Evolutionary conservation across 441 rosid species (phyloP).

Genomic region (Euphorbia celastroides): DNA sequence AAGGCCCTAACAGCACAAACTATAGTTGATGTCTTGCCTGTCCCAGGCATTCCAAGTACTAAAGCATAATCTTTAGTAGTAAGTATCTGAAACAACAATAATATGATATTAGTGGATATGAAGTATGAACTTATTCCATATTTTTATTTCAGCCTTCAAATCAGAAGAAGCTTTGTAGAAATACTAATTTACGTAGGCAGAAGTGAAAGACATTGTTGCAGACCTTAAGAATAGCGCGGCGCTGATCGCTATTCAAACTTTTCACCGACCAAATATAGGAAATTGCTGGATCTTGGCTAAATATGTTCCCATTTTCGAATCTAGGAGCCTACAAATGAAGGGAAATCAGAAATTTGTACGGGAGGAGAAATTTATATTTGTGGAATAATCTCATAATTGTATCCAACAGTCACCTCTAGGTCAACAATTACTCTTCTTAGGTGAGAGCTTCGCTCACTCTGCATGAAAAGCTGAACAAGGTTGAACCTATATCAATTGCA

Average conservation of each 20-base stretch:
- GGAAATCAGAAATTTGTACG: conserved; percentile 10
- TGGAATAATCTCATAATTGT: conserved; percentile 1
- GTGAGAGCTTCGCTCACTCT: conserved; percentile 53
- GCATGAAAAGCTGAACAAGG: conserved; percentile 74
- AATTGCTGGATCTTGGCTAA: conserved; percentile 97
- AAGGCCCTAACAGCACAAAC: conserved; percentile 96
- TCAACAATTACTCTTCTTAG: conserved; percentile 86
- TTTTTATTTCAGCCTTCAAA: background rate
- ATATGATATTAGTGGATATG: conserved; percentile 16
- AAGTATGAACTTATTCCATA: background rate
- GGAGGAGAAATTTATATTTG: conserved; percentile 8
- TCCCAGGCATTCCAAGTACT: conserved; percentile 99
- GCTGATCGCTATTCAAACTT: conserved; percentile 91
- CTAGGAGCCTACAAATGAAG: conserved; percentile 66
- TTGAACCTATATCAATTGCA: conserved; percentile 62
- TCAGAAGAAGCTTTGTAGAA: background rate
- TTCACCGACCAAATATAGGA: conserved; percentile 90
- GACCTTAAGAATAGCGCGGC: conserved; percentile 96
- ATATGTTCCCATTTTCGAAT: conserved; percentile 83
- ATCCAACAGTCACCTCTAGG: conserved; percentile 61
- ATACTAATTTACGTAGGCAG: background rate
- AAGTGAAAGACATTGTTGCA: conserved; percentile 14
- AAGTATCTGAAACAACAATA: conserved; percentile 65
- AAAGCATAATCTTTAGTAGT: conserved; percentile 90
- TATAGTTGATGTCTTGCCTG: conserved; percentile 97